Conservation (phyloP, 2,329 filamentous ascomycete genomes). For the Penicillium sp. region DNA sequence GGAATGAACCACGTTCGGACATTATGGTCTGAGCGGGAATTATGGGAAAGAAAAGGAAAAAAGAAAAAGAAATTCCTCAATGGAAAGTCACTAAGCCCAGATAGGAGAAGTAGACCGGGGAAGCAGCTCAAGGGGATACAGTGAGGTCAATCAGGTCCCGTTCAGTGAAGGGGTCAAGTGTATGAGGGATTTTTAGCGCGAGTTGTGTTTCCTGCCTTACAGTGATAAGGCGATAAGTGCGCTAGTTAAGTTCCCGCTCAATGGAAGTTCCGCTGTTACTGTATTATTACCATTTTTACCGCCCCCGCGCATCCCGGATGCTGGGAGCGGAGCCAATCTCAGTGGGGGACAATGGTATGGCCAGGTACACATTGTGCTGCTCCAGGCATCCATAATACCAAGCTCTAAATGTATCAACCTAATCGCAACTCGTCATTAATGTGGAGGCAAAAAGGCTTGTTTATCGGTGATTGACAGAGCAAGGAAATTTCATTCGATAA, state of each 20-base stretch:
- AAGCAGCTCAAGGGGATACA: conserved; percentile 8
- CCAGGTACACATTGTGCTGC: neutral
- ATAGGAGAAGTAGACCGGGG: conserved; percentile 4
- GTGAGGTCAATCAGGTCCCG: neutral
- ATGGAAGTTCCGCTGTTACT: conserved; percentile 9
- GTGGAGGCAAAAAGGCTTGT: conserved; percentile 14
- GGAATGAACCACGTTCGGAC: conserved; percentile 27
- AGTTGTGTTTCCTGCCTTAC: neutral
- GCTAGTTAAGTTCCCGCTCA: neutral
- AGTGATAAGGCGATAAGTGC: neutral
- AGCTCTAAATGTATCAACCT: neutral
- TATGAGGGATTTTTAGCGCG: conserved; percentile 27
- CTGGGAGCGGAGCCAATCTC: neutral
- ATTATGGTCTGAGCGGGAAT: conserved; percentile 50
- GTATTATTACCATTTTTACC: neutral
- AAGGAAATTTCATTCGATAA: neutral
- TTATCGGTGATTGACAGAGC: conserved; percentile 4
- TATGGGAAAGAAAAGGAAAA: conserved; percentile 34
- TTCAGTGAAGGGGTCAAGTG: conserved; percentile 5
- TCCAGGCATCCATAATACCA: neutral
- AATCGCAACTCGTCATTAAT: neutral
- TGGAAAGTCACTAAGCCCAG: conserved; percentile 4
- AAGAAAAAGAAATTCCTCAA: neutral
- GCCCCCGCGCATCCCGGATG: neutral
- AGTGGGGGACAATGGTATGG: neutral